These are phyloP conservation scores for Chrysanthemum lavandulifolium DNA, from an alignment of 129 eudicot species.

Conservation along the genomic window DNA sequence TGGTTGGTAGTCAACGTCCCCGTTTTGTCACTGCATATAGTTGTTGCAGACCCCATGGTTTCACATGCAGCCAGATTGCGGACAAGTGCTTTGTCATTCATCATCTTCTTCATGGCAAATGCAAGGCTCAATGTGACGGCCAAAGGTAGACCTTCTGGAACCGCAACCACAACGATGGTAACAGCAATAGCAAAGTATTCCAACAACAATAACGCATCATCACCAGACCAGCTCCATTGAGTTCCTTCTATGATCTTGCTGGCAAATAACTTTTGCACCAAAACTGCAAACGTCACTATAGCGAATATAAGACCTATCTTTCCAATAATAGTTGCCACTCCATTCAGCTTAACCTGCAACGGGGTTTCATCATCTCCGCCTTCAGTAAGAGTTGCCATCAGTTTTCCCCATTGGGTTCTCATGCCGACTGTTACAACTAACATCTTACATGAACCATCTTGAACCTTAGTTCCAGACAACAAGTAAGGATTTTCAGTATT, in stretches of 20 bases:
- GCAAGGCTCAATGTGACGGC: slow-evolving; percentile 92
- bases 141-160: slow-evolving; percentile 90
- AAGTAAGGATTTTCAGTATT: slow-evolving; percentile 66
- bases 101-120: slow-evolving; percentile 93
- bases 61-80: slow-evolving; percentile 93
- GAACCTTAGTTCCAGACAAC: slow-evolving; percentile 95
- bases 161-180: slow-evolving; percentile 92
- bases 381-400: slow-evolving; percentile 93
- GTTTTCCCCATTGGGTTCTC: slow-evolving; percentile 97
- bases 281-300: slow-evolving; percentile 74
- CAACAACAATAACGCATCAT: slow-evolving; percentile 64
- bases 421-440: slow-evolving; percentile 84
- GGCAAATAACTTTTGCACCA: slow-evolving; percentile 54
- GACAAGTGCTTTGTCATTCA: slow-evolving; percentile 93
- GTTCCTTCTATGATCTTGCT: slow-evolving; percentile 55
- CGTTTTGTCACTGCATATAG: slow-evolving; percentile 92
- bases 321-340: slow-evolving; percentile 89
- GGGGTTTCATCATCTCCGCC: slow-evolving; percentile 96
- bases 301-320: slow-evolving; percentile 88
- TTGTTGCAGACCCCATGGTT: slow-evolving; percentile 97
- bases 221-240: slow-evolving; percentile 65
- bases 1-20: slow-evolving; percentile 89
- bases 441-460: slow-evolving; percentile 98
- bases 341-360: slow-evolving; percentile 80
- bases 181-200: slow-evolving; percentile 94